Base-by-base conservation (phyloP, 129 eudicot genomes). In the Cynara cardunculus region DNA sequence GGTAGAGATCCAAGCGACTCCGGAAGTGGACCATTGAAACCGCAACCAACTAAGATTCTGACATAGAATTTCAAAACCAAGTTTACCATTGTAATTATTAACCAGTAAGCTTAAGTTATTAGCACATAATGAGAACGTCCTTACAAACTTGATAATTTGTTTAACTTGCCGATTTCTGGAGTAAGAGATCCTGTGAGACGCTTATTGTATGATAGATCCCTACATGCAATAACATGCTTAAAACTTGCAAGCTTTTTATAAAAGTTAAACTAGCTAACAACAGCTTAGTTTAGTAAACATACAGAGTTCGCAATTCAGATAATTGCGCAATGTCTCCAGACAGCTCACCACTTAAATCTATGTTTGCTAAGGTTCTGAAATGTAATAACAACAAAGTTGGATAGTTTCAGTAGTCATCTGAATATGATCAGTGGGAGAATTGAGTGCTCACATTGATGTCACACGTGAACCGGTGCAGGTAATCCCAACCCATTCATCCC, bases 151-250 rank as follows among this genome's bases (percentile, higher is more conserved):
- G 95, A 68, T 49, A 96, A 73, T 82, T 93, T 87, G 69, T 77
- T 80, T 81, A 91, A 78, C 31, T 79, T 85, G 76, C 98, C 99
- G 26, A 96, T 96, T 25, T 87, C 80, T 71, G 88, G 82, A 49
- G 93, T 90, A 87, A 96, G 92, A 84, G 97, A 75, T 75, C 98
- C 96, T 0, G 83, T 88, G 81, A 96, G 61, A 11, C 85, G 93
- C 79, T 71, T 75, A 78, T 96, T 96, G 83, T 88, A 96, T 4
- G 99, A 96, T 18, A 96, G 84, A 85, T 96, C 99, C 87, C 99
- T 96, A 82, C 75, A 82, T 61, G 61, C 8, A 28, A 71, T 10
- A 77, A 35, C 44, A 59, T 25, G 71, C 16, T 8, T 24, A 83
- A 27, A 56, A 53, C 62, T 53, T 53, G 6, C 62, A 53, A 53